Conservation (phyloP, 2,329 filamentous ascomycete genomes). For the Cytospora paraplurivora region DNA sequence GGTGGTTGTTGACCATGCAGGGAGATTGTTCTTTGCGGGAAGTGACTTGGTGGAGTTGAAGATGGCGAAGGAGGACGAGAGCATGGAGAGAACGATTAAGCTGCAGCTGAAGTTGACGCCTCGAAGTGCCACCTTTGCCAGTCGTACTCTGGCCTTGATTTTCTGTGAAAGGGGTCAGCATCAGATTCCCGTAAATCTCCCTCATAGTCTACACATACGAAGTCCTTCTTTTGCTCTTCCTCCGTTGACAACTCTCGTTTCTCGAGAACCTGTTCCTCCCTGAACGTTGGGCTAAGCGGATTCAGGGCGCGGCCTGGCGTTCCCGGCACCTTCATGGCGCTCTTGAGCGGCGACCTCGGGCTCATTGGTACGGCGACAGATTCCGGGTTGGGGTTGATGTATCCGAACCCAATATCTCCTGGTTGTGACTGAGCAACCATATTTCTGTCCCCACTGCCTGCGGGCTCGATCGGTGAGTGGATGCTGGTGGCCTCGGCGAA, state of each 20-base stretch:
- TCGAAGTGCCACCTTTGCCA: slow-evolving; percentile 94
- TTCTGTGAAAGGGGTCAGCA: slow-evolving; percentile 59
- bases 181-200: neutral
- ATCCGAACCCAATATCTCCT: slow-evolving; percentile 89
- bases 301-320: slow-evolving; percentile 76
- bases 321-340: slow-evolving; percentile 84
- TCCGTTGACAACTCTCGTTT: slow-evolving; percentile 81
- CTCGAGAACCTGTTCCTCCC: slow-evolving; percentile 83
- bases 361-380: slow-evolving; percentile 64
- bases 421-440: slow-evolving; percentile 68
- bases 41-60: slow-evolving; percentile 85
- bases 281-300: slow-evolving; percentile 87
- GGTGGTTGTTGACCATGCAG: slow-evolving; percentile 80
- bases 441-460: slow-evolving; percentile 45
- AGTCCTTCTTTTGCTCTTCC: slow-evolving; percentile 81
- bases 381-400: slow-evolving; percentile 67
- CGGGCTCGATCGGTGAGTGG: slow-evolving; percentile 71
- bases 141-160: slow-evolving; percentile 85
- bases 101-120: slow-evolving; percentile 97
- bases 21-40: slow-evolving; percentile 75
- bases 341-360: slow-evolving; percentile 81
- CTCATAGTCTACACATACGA: slow-evolving; percentile 63
- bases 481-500: slow-evolving; percentile 82
- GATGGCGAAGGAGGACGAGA: slow-evolving; percentile 84
- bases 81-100: slow-evolving; percentile 88